Evolutionary conservation across 352 stramenopile genomes (phyloP), one percentile per base, ranked within the genome.

Genomic region (Elongisporangium prolatum): DNA sequence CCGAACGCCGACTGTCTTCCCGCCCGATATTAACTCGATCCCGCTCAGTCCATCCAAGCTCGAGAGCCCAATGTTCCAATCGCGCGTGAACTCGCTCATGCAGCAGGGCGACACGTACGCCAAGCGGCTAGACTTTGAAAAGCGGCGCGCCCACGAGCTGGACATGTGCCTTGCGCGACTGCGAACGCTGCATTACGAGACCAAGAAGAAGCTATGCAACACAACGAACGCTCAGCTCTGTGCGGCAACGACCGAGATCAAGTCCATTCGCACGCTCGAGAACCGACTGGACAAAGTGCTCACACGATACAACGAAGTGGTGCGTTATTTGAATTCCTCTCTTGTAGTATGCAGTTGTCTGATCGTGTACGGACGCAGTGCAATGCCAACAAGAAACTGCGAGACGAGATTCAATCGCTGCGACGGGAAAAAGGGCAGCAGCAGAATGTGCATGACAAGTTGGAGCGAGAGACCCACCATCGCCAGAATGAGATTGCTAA

Each of bases 401-500:
- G 84, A 11, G 83, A 89, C 20, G 76, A 91, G 47, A 94, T 94
- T 61, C 81, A 94, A 55, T 75, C 81, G 17, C 61, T 91, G 11
- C 75, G 83, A 9, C 84, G 84, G 34, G 82, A 94, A 65, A 91
- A 92, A 50, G 80, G 92, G 44, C 78, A 89, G 50, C 81, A 91
- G 38, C 77, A 85, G 48, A 64, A 80, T 9, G 78, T 94, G 20
- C 76, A 91, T 24, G 81, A 89, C 52, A 92, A 90, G 47, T 65
- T 94, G 17, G 84, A 90, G 61, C 73, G 80, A 18, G 90, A 97
- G 64, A 86, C 95, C 13, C 84, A 94, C 49, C 69, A 85, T 20
- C 87, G 91, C 52, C 87, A 94, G 48, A 80, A 67, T 50, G 88
- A 97, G 54, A 88, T 96, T 64, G 63, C 74, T 9, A 88, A 93